phyloP scores from a whole-genome alignment of 2,329 filamentous ascomycete species.

The Geosmithia morbida region DNA sequence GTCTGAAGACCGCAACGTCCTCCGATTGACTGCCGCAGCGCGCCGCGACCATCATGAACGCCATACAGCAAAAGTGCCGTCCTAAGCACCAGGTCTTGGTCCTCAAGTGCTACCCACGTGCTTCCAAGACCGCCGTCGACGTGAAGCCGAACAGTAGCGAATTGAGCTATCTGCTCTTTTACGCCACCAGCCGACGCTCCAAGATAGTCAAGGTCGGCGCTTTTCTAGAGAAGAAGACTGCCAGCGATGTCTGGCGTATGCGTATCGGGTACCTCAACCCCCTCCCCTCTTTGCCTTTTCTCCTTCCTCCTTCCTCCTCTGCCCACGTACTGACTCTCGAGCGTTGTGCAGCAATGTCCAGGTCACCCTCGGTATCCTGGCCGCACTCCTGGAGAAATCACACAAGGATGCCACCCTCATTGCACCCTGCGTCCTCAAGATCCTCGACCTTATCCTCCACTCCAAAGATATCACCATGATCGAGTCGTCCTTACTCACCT shows the following conservation, averaged over 20 bases:
- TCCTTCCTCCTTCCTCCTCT: not conserved
- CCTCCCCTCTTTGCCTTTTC: slow-evolving; percentile 2
- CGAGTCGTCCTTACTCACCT: slow-evolving; percentile 76
- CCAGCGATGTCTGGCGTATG: slow-evolving; percentile 77
- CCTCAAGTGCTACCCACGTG: slow-evolving; percentile 90
- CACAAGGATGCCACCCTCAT: slow-evolving; percentile 84
- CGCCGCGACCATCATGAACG: slow-evolving; percentile 33
- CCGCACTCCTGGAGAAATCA: slow-evolving; percentile 83
- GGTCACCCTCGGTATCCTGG: slow-evolving; percentile 85
- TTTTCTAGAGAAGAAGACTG: slow-evolving; percentile 89
- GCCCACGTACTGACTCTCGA: slow-evolving; percentile 4
- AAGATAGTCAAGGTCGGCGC: slow-evolving; percentile 94
- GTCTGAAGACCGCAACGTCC: not conserved
- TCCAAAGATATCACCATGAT: slow-evolving; percentile 87
- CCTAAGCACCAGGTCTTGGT: slow-evolving; percentile 96
- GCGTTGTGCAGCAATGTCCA: slow-evolving; percentile 60
- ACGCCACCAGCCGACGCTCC: slow-evolving; percentile 82
- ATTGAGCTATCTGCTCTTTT: slow-evolving; percentile 92
- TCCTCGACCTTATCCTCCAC: slow-evolving; percentile 68
- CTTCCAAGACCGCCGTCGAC: slow-evolving; percentile 79
- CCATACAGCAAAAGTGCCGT: slow-evolving; percentile 55
- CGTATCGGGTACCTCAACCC: slow-evolving; percentile 57
- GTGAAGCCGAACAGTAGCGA: slow-evolving; percentile 95
- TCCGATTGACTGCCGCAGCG: too few species aligned
- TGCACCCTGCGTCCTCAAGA: slow-evolving; percentile 68